Base-by-base conservation (phyloP, 805 yeast genomes). In the Nakazawaea ishiwadae region DNA sequence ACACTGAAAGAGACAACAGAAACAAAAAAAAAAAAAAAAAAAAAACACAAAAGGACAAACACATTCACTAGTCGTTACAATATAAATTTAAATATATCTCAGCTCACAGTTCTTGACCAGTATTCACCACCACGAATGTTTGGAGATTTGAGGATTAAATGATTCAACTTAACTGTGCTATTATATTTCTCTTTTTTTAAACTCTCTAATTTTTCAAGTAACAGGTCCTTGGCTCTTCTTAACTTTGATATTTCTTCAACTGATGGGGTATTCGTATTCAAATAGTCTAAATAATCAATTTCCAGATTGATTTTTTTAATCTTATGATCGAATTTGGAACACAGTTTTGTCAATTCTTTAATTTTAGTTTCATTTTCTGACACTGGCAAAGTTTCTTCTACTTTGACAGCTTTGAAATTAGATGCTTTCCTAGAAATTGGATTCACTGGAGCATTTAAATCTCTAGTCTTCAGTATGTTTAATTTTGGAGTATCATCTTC, bases 21-120 rank as follows among this genome's bases (percentile, higher is more conserved):
- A n/a, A n/a, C n/a, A n/a, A n/a, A n/a, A 23, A 23, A 7, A 23
- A 23, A 23, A 7, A 23, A 23, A 23, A 8, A 23, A 8, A 23
- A 23, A 10, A 23, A 23, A 23, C 26, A 23, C 7, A 23, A 23
- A 7, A 23, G 26, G 26, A 23, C 10, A 7, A n/a, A n/a, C n/a
- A n/a, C n/a, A n/a, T n/a, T n/a, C n/a, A n/a, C n/a, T n/a, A n/a
- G n/a, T n/a, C n/a, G n/a, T n/a, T n/a, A n/a, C n/a, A n/a, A n/a
- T n/a, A n/a, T n/a, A 7, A 30, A 8, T 23, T 8, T 23, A 7
- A 10, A 23, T 8, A 10, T 15, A 17, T 18, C 9, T 33, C 19
- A 42, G 16, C 41, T 37, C 4, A 42, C 45, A 28, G 20, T 33
- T 42, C 45, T 42, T 10, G 28, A 21, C 45, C 45, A 42, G 28